These are phyloP conservation scores for Cladobotryum mycophilum DNA, from an alignment of 2,329 filamentous ascomycete species.

Conservation along the genomic window DNA sequence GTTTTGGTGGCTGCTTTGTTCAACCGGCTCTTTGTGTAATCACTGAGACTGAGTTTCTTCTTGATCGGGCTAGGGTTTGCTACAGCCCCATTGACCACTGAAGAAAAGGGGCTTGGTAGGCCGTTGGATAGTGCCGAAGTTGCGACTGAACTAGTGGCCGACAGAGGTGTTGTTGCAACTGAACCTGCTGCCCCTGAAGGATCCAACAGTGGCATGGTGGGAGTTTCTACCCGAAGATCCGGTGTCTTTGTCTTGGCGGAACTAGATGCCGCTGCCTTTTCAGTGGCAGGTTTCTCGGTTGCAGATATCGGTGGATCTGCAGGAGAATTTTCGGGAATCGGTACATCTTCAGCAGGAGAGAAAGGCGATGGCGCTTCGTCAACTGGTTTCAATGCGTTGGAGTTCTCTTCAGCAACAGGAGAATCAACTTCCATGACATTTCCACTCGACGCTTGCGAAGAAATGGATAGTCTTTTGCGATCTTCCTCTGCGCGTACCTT, in stretches of 20 bases:
- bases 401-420: constrained; percentile 26
- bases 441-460: constrained; percentile 21
- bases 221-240: constrained; percentile 50
- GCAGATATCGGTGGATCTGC: constrained; percentile 19
- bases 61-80: constrained; percentile 55
- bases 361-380: constrained; percentile 20
- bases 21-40: constrained; percentile 55
- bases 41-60: constrained; percentile 61
- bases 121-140: constrained; percentile 45
- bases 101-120: constrained; percentile 37
- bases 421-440: constrained; percentile 37
- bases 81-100: constrained; percentile 36
- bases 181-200: constrained; percentile 28
- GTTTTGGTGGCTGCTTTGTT: constrained; percentile 45
- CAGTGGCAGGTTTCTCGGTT: constrained; percentile 13
- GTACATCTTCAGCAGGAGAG: constrained; percentile 19
- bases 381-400: constrained; percentile 13
- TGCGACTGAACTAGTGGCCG: constrained; percentile 35
- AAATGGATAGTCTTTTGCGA: constrained; percentile 21
- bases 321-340: constrained; percentile 26
- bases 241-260: constrained; percentile 34
- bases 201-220: constrained; percentile 47
- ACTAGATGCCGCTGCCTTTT: not conserved
- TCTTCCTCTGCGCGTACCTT: constrained; percentile 35
- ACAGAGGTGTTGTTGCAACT: constrained; percentile 40